Evolutionary conservation across 257 asterid genomes (phyloP).

Genomic region (Leonotis leonurus): DNA sequence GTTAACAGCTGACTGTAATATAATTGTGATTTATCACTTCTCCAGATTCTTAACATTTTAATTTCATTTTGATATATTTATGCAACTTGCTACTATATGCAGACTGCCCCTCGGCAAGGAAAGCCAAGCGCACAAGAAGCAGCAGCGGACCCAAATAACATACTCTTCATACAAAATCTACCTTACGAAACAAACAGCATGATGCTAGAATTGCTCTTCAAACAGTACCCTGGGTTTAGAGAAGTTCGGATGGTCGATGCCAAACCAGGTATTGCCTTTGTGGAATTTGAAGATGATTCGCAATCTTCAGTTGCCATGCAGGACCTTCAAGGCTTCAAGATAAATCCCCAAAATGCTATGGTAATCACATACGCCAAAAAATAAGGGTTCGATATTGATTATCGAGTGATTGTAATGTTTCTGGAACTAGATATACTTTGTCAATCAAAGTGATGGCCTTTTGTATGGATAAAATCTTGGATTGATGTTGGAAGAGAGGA

Average conservation of each 20-base stretch:
- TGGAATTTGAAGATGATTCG: constrained; percentile 79
- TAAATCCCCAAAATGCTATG: constrained; percentile 89
- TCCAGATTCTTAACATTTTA: no score
- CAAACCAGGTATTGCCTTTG: constrained; percentile 95
- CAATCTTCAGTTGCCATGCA: constrained; percentile 95
- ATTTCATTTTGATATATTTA: no score
- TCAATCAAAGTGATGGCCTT: not conserved
- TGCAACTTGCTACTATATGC: no score
- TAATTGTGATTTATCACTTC: no score
- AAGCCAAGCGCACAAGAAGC: constrained; percentile 49
- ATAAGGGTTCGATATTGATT: constrained; percentile 20
- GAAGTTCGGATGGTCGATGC: constrained; percentile 97
- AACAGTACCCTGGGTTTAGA: constrained; percentile 86
- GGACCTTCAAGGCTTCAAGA: constrained; percentile 94
- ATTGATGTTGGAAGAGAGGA: not conserved
- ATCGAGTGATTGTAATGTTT: constrained; percentile 3
- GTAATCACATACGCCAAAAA: constrained; percentile 82
- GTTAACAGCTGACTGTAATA: no score
- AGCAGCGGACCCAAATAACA: constrained; percentile 72
- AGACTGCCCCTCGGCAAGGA: constrained; percentile 65
- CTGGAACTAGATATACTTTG: not conserved
- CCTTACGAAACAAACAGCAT: constrained; percentile 82
- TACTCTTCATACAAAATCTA: constrained; percentile 79
- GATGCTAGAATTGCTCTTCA: constrained; percentile 95
- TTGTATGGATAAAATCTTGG: not conserved